Percentiles rank a stretch among this genome's conserved stretches.
These are phyloP conservation scores for Daldinia caldariorum DNA, from an alignment of 495 filamentous ascomycete species.

Conservation along the genomic window DNA sequence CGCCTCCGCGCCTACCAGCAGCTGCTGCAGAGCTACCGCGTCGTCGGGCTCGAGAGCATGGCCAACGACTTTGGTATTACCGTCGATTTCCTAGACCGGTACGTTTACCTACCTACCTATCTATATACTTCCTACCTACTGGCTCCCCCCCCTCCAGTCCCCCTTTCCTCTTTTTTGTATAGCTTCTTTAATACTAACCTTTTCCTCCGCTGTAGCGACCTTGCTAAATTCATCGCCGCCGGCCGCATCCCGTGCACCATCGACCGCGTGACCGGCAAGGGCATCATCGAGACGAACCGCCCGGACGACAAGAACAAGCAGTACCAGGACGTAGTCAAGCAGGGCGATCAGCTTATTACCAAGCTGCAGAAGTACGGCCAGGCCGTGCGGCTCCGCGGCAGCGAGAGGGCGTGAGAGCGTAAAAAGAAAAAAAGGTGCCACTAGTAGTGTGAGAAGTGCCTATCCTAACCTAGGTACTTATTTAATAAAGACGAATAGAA, in stretches of 20 bases:
- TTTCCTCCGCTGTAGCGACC: constrained; percentile 67
- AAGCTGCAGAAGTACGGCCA: constrained; percentile 99
- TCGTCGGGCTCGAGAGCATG: constrained; percentile 96
- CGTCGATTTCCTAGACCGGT: constrained; percentile 95
- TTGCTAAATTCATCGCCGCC: constrained; percentile 95
- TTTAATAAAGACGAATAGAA: constrained; percentile 1
- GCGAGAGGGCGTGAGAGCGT: constrained; percentile 73
- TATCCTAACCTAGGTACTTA: no score
- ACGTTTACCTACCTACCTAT: constrained; percentile 43
- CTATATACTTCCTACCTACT: no score
- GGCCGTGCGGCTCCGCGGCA: constrained; percentile 90
- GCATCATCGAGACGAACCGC: constrained; percentile 96
- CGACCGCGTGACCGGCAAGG: constrained; percentile 86
- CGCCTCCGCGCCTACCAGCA: constrained; percentile 94
- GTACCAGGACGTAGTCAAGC: constrained; percentile 95
- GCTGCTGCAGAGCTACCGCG: constrained; percentile 94
- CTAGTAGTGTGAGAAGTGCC: background rate
- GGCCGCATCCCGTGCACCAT: constrained; percentile 95
- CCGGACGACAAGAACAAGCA: constrained; percentile 99
- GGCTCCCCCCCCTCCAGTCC: background rate
- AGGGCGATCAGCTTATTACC: constrained; percentile 95
- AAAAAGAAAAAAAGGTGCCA: background rate
- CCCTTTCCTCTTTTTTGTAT: background rate
- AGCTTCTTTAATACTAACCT: constrained; percentile 1
- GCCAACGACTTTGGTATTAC: constrained; percentile 94